These are phyloP conservation scores for Wallacemonas sp. DNA, from an alignment of 208 protist species.

Conservation along the genomic window DNA sequence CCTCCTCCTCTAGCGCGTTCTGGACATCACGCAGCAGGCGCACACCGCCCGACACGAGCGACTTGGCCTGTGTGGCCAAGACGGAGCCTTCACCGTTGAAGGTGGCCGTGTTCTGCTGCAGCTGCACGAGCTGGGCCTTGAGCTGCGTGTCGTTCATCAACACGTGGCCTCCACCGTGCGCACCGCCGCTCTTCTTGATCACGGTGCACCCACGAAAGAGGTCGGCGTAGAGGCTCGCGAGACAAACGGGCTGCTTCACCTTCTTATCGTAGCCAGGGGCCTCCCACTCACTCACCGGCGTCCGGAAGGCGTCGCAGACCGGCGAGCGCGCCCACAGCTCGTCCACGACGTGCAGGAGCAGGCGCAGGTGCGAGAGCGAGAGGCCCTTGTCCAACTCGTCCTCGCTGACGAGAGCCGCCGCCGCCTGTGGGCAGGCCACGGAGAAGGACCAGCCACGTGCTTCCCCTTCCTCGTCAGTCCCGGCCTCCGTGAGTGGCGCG, in stretches of 20 bases:
- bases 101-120: constrained; percentile 53
- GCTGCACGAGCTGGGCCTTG: constrained; percentile 44
- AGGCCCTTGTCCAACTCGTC: too few relatives aligned
- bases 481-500: neutral
- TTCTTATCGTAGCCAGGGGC: constrained; percentile 69
- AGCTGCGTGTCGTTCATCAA: constrained; percentile 43
- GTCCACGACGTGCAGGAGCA: constrained; percentile 59
- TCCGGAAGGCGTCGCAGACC: constrained; percentile 40
- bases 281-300: constrained; percentile 75
- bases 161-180: neutral
- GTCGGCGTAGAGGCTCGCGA: constrained; percentile 62
- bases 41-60: constrained; percentile 40
- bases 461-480: neutral
- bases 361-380: constrained; percentile 21
- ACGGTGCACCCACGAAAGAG: too few relatives aligned
- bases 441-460: constrained; percentile 22
- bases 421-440: constrained; percentile 19
- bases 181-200: too few relatives aligned
- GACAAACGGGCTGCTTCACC: constrained; percentile 49
- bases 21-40: constrained; percentile 53
- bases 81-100: constrained; percentile 60
- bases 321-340: constrained; percentile 40
- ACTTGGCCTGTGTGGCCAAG: constrained; percentile 32
- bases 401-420: too few relatives aligned
- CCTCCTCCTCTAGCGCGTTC: constrained; percentile 1